phyloP scores from a whole-genome alignment of 208 protist species.

The Leishmania gerbilli region DNA sequence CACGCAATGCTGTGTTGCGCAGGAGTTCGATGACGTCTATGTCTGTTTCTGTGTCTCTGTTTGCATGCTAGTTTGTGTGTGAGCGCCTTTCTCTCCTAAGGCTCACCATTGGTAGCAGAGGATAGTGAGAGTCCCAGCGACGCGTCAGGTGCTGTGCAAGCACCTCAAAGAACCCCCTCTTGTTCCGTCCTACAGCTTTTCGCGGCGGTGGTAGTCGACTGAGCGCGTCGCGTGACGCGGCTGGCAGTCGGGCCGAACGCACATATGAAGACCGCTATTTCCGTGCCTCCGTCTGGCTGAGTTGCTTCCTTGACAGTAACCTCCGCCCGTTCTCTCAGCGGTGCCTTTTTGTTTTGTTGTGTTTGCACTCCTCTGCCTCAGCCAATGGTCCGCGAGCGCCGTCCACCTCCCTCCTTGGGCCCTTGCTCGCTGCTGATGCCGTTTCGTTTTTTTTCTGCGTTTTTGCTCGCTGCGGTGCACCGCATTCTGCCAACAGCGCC shows the following conservation, averaged over 20 bases:
- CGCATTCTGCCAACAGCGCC: neutral
- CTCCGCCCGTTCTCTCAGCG: neutral
- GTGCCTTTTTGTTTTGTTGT: neutral
- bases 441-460: neutral
- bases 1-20: neutral
- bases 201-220: neutral
- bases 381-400: neutral
- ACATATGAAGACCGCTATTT: neutral
- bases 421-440: neutral
- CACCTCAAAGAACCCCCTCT: neutral
- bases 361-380: neutral
- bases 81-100: neutral
- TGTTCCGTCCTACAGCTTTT: neutral
- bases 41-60: neutral
- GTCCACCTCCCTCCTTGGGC: neutral
- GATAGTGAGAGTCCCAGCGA: neutral
- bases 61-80: neutral
- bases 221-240: neutral
- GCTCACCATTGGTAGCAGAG: neutral
- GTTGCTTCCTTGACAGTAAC: neutral
- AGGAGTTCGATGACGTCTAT: neutral
- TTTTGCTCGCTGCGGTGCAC: slow-evolving; percentile 4
- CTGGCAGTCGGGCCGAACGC: neutral
- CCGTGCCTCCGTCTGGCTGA: neutral
- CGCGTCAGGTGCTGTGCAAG: neutral